Evolutionary conservation across 179 eudicot species (phyloP), one percentile per base, ranked within the genome.

Genomic region (Silene noctiflora): DNA sequence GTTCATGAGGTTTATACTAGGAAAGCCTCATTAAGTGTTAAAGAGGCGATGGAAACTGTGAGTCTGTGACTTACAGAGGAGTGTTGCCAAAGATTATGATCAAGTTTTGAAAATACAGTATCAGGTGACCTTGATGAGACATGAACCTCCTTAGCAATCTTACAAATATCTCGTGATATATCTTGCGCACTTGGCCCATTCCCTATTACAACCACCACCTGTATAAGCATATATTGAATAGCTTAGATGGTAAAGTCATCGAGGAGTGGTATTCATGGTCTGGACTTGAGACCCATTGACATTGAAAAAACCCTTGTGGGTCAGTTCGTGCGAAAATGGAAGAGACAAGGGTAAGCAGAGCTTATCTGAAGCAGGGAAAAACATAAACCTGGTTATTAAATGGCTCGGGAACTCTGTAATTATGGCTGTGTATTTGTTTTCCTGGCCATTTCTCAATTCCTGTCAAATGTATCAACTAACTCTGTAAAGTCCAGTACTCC

Each of bases 181-280:
- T 92, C 97, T 4, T 10, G 1, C 24, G 87, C 88, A 80, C 93
- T 90, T 25, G 89, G 75, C 46, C 95, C 95, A 69, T 44, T 78
- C 51, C 93, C 97, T 22, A 92, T 86, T 44, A 90, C 68, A 16
- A 90, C 87, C 66, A 92, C 88, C 65, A 87, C 84, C 97, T 92
- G 77, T 48, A 44, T 10, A 13, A 17, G 59, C 6, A 16, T 10
- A 14, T 55, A 5, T 17, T 4, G 59, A 55, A 55, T 55, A 55
- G 20, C 59, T 53, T 53, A 16, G 59, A 1, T 55, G 20, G 59
- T 55, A 55, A 53, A 55, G 59, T 55, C 59, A 55, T 55, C 20
- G 20, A 55, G 59, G 6, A 10, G 59, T 55, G n/a, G 19, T 4
- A 14, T 39, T 20, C 20, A 20, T 59, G 63, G 20, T 20, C 21